Evolutionary conservation across 1,139 yeast genomes (phyloP), one percentile per base, ranked within the genome.

Genomic region (Sugiyamaella xylanicola): DNA sequence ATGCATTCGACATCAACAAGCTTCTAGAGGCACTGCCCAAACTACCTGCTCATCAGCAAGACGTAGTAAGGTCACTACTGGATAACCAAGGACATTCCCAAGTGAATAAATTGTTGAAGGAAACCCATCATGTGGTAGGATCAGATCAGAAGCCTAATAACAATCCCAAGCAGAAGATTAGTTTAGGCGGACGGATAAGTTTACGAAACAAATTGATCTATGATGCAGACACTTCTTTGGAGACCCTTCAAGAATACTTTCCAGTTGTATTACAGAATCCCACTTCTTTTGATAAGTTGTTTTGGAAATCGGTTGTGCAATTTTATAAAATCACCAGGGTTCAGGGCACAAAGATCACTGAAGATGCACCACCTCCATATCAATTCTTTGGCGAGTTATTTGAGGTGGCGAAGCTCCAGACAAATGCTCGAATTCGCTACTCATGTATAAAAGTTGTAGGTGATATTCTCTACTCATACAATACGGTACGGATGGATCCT

Each of bases 401-500:
- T 49, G 72, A 70, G 37, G 48, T 63, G 2, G 73, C 72, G 3
- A 69, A 69, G 48, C 50, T 50, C 2, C 65, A 64, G 20, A 57
- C 56, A 7, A 43, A 52, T 13, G 54, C 53, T 3, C 46, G 59
- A 2, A 47, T 46, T 4, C 55, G 68, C 15, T 57, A 54, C 8
- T 32, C 57, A 13, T 56, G 63, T 47, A 51, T 71, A 16, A 66
- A 60, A 44, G 57, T 57, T 2, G 68, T 64, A 1, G 70, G 70
- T 0, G 69, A 68, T 54, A 54, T 64, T 9, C 61, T 72, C 2
- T 72, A 72, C 56, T 59, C 69, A 2, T 66, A 63, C 27, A 64
- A 63, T 27, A 54, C 56, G 8, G 70, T 68, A 13, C 60, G 75
- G 40, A 60, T 72, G 48, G 75, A 71, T 55, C 73, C 74, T 1